Conservation (phyloP, 768 basidiomycete genomes). For the Calocybe indica region DNA sequence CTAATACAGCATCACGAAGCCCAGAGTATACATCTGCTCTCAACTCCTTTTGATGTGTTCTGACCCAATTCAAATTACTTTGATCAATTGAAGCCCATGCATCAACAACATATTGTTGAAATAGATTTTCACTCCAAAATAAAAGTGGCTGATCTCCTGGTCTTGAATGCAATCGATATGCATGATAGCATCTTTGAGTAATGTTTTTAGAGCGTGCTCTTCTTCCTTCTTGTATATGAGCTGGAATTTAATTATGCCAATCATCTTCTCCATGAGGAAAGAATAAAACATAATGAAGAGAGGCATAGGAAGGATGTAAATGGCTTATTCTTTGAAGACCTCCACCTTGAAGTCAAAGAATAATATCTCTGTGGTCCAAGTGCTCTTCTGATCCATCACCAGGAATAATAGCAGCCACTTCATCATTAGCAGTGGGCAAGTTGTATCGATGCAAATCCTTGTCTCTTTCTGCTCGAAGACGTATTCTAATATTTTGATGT, state of each 20-base stretch:
- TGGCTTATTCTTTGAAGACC: constrained; percentile 24
- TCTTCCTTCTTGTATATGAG: background rate
- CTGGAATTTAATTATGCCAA: constrained; percentile 24
- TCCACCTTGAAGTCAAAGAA: constrained; percentile 15
- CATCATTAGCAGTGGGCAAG: constrained; percentile 29
- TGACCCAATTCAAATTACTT: constrained; percentile 20
- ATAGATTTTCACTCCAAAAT: constrained; percentile 24
- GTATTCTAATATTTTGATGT: constrained; percentile 1
- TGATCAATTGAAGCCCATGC: constrained; percentile 31
- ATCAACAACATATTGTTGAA: constrained; percentile 35
- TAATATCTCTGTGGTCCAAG: constrained; percentile 19
- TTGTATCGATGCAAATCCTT: constrained; percentile 30
- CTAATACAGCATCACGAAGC: constrained; percentile 19
- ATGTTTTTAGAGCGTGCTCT: constrained; percentile 6
- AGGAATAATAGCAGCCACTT: constrained; percentile 32
- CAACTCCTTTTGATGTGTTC: constrained; percentile 21
- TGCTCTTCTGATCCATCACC: constrained; percentile 15
- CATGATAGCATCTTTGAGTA: constrained; percentile 13
- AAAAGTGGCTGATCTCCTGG: too few relatives aligned
- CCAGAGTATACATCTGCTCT: constrained; percentile 26
- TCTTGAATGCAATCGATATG: constrained; percentile 25
- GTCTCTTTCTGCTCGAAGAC: background rate
- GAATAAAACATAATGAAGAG: constrained; percentile 22
- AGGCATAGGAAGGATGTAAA: constrained; percentile 23
- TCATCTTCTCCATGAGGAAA: constrained; percentile 27